Evolutionary conservation across 352 stramenopile species (phyloP).

Genomic region (Phytophthora constricta): DNA sequence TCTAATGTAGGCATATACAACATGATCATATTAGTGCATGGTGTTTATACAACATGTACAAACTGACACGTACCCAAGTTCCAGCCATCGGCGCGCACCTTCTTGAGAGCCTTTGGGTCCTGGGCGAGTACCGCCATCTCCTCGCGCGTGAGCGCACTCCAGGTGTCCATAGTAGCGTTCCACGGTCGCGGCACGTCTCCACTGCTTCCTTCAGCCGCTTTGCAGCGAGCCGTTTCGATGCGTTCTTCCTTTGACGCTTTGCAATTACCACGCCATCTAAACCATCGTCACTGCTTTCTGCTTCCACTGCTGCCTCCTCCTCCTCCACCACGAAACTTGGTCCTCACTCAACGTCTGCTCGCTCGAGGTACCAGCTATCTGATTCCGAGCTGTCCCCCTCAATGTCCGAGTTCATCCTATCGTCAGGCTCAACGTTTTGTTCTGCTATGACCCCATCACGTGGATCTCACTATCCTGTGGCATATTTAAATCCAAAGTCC

Average conservation of each 20-base stretch:
- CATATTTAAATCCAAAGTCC: no score
- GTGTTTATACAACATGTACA: conserved; percentile 6
- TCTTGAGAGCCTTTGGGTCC: neutral
- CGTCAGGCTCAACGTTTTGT: no score
- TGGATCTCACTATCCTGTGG: no score
- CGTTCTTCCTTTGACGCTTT: no score
- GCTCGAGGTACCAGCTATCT: neutral
- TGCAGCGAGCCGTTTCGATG: no score
- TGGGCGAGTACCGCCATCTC: conserved; percentile 6
- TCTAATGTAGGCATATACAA: no score
- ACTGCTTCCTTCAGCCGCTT: conserved; percentile 1
- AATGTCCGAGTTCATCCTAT: conserved; percentile 8
- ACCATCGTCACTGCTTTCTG: no score
- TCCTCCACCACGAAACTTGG: neutral
- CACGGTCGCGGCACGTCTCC: neutral
- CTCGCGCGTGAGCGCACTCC: neutral
- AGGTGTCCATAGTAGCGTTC: neutral
- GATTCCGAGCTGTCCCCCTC: no score
- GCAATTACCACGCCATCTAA: no score
- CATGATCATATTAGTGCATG: conserved; percentile 2
- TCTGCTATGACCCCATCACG: no score
- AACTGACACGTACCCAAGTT: conserved; percentile 7
- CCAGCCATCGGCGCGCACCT: no score
- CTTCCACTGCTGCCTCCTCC: neutral
- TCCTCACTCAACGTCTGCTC: neutral